Base-by-base conservation (phyloP, 176 grass and related monocot species). In the Saccharum spontaneum region DNA sequence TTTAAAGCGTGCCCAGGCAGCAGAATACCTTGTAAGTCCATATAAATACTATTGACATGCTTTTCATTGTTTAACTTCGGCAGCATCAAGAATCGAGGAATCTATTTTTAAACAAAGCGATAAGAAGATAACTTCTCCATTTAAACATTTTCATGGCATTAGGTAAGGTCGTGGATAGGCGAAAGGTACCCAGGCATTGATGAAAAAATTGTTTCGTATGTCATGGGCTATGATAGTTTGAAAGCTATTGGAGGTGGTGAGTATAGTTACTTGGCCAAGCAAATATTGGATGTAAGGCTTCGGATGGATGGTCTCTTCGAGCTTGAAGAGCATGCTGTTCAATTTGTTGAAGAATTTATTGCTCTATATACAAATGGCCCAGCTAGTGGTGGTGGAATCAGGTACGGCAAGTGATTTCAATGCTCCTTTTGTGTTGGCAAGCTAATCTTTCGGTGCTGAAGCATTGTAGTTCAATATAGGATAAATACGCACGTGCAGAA, bases 361-460 rank as follows among this genome's bases (percentile, higher is more conserved):
- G 96, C 93, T 50, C 89, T 98, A 17, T 98, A 95, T 87, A 95
- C 96, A 61, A 98, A 98, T 87, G 96, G 93, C 40, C 96, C 93
- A 52, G 96, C 96, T 72, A 93, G 86, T 48, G 93, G 96, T 31
- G 96, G 96, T n/a, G 96, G 96, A 41, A 93, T 98, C 71, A 85
- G 83, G 96, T 98, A 92, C 30, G 76, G 16, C 44, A 73, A 82
- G 22, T 83, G 28, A 49, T 31, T 50, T 72, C 1, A 4, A 8
- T 84, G 33, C 24, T 49, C 31, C 11, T 37, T 72, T 74, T 82
- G 8, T 48, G 26, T 61, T 66, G 17, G 30, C 50, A 71, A 26
- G 40, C 62, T 79, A 79, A 39, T 20, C 1, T 68, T 15, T 75
- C 75, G n/a, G 13, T 67, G 1, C 16, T 13, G 23, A 23, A 8